A percentile compares a stretch with the other conserved stretches of the same genome.
Evolutionary conservation across 169 alveolate genomes (phyloP).

Genomic region (Plasmodium ovale): DNA sequence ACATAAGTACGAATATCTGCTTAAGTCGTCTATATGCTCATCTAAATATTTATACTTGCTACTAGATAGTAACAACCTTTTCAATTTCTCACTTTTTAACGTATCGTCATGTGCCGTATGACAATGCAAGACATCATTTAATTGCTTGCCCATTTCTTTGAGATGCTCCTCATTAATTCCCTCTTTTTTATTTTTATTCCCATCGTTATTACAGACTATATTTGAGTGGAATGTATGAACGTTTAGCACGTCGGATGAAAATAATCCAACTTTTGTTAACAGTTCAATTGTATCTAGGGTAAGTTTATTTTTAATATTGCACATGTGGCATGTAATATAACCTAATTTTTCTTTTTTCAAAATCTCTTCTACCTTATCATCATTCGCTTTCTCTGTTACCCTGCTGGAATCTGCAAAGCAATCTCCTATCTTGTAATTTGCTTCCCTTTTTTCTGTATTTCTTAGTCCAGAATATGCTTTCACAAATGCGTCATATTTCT

Average conservation of each 20-base stretch:
- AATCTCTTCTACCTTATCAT: conserved; percentile 16
- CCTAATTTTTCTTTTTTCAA: conserved; percentile 58
- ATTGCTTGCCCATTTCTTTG: background rate
- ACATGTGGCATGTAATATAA: conserved; percentile 35
- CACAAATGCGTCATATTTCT: conserved; percentile 40
- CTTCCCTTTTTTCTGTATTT: background rate
- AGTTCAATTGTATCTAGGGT: conserved; percentile 46
- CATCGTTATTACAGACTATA: background rate
- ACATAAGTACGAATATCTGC: conserved; percentile 66
- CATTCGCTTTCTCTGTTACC: background rate
- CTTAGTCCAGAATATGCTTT: conserved; percentile 2
- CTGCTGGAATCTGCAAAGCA: conserved; percentile 25
- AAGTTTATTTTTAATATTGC: conserved; percentile 63
- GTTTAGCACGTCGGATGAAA: conserved; percentile 50
- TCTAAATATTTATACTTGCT: conserved; percentile 42
- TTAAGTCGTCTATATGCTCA: conserved; percentile 39
- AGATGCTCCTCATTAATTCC: conserved; percentile 1
- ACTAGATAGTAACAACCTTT: conserved; percentile 17
- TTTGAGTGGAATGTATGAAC: conserved; percentile 40
- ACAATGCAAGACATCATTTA: background rate
- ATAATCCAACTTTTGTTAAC: conserved; percentile 56
- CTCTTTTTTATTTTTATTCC: background rate
- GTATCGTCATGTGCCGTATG: conserved; percentile 7
- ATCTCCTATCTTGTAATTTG: conserved; percentile 40
- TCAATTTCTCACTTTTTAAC: conserved; percentile 39